Conservation (phyloP, 2,329 filamentous ascomycete species). For the Graphiopsis chlorocephala region DNA sequence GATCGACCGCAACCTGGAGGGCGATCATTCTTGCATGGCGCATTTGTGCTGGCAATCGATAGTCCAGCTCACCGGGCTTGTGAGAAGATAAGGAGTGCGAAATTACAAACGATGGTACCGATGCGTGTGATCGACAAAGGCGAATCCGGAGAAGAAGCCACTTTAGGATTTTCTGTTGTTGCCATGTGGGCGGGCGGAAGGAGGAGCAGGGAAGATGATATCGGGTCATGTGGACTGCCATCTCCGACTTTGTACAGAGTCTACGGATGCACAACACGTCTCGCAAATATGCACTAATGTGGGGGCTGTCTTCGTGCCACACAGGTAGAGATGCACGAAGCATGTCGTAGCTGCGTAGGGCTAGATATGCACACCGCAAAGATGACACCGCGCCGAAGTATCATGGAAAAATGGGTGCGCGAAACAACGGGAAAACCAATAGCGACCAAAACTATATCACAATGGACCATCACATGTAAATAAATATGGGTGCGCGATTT, state of each 20-base stretch:
- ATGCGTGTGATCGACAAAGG: neutral
- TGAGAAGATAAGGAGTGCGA: neutral
- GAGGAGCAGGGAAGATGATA: neutral
- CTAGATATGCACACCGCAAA: neutral
- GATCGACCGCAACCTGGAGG: conserved; percentile 6
- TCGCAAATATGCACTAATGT: neutral
- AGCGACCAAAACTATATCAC: neutral
- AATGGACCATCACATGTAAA: neutral
- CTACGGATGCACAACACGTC: neutral
- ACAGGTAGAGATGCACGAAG: neutral
- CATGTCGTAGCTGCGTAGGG: neutral
- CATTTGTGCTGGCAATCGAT: neutral
- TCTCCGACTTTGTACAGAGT: neutral
- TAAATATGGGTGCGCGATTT: neutral
- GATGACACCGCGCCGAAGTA: neutral
- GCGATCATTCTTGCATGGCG: neutral
- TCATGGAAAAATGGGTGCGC: neutral
- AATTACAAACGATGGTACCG: neutral
- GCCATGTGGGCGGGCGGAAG: neutral
- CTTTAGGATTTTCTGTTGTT: neutral
- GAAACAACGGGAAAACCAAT: neutral
- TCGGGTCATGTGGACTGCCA: neutral
- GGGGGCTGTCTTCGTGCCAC: neutral
- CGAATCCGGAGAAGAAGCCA: neutral
- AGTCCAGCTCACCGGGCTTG: neutral